Base-by-base conservation (phyloP, 2,329 filamentous ascomycete genomes). In the Trichoderma pleuroti region DNA sequence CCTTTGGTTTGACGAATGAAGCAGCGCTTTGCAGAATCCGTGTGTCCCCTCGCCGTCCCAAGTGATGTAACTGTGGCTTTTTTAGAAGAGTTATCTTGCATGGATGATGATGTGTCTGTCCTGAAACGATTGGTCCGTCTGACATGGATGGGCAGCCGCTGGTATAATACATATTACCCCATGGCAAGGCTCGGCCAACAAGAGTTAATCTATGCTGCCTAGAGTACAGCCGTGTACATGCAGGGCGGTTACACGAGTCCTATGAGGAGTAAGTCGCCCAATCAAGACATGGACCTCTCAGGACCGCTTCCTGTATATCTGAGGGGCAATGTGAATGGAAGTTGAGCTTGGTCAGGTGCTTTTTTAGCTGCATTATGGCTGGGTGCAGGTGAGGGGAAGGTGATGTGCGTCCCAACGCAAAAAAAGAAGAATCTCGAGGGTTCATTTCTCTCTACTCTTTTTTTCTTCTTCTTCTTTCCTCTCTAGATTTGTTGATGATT, bases 1-100 rank as follows among this genome's bases (percentile, higher is more conserved):
- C 60, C 34, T 54, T 64, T 65, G 46, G 68, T 64, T 64, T 34
- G 49, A 61, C 63, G 63, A 71, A 71, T 70, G 68, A 59, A 70
- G 68, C 68, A 65, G 69, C 54, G 69, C 63, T 71, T 67, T 71
- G 46, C 46, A 71, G 34, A 68, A 28, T 18, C 3, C 5, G 16
- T 32, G 21, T 46, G 18, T 68, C n/a, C 10, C 28, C 7, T 60
- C 8, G 10, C 28, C 21, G 2, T n/a, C 21, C 28, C 21, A 16
- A 52, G 7, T 42, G 28, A 56, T 24, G 64, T 46, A 52, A 59
- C 30, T 46, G 64, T 67, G 46, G 24, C 34, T 62, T 57, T 42
- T 42, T 42, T 5, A 42, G 3, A 39, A 39, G 5, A 39, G 46
- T 7, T 7, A 24, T 49, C 6, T 24, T 21, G 21, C 46, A 24